Evolutionary conservation across 768 basidiomycete species (phyloP).

Genomic region (Mycena albidolilacea): DNA sequence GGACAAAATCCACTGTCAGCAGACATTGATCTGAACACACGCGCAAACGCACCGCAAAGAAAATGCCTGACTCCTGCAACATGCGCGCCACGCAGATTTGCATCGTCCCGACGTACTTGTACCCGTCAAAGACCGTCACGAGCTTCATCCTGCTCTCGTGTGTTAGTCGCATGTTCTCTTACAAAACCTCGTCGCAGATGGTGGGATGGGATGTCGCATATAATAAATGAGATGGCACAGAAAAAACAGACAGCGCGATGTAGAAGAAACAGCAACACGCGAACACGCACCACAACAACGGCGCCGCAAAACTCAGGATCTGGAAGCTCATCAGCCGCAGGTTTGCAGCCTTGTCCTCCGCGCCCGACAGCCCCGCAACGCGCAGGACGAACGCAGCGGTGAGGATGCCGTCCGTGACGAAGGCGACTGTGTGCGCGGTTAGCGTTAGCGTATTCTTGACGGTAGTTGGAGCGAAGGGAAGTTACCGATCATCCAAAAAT

Average conservation of each 20-base stretch:
- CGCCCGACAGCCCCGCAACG: constrained; percentile 64
- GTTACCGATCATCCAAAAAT: constrained; percentile 75
- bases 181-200: too few species aligned
- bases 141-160: constrained; percentile 80
- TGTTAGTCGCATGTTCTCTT: too few species aligned
- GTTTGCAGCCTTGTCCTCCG: constrained; percentile 51
- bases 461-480: too few species aligned
- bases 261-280: not conserved
- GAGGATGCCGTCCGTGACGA: constrained; percentile 82
- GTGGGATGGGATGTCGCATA: too few species aligned
- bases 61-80: constrained; percentile 93
- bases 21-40: too few species aligned
- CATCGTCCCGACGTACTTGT: constrained; percentile 93
- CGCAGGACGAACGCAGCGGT: constrained; percentile 83
- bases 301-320: constrained; percentile 88
- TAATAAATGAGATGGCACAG: too few species aligned
- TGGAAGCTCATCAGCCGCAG: constrained; percentile 85
- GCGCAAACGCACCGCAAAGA: constrained; percentile 81
- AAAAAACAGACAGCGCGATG: too few species aligned
- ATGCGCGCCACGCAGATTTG: constrained; percentile 95
- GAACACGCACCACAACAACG: constrained; percentile 83
- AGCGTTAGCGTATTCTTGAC: too few species aligned
- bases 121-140: constrained; percentile 86
- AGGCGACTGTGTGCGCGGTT: constrained; percentile 58
- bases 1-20: not conserved